Base-by-base conservation (phyloP, 345 rosid species). In the Eucalyptus urophylla region DNA sequence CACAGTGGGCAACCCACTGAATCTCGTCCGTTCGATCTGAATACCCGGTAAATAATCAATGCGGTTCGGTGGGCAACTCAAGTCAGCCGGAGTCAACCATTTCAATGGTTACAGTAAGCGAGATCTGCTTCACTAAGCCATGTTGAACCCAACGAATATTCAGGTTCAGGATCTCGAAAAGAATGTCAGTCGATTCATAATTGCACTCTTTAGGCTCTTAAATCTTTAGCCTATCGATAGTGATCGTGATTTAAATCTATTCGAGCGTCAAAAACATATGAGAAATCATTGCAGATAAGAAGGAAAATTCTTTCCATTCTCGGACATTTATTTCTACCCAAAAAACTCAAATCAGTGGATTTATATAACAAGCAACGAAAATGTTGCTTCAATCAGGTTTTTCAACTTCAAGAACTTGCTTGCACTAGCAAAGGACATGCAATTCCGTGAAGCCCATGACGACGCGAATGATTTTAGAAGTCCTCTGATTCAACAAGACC, bases 361-460 rank as follows among this genome's bases (percentile, higher is more conserved):
- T 27, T 62, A 62, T 62, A 27, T 62, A 27, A 13, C 17, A 62
- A 29, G 72, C 3, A 2, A 29, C 17, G 8, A 29, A 1, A 62
- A 0, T 62, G 33, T 6, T 62, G 72, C 33, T 62, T 0, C 72
- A 62, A 0, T 29, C 72, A 62, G 17, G 1, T 62, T 29, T 62
- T 62, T 62, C 69, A 62, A 29, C 16, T 29, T 62, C 69, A 29
- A 62, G 33, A 62, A 62, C 69, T 29, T 13, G 33, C 31, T 62
- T 2, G 33, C 31, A 27, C 17, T 29, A 62, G 69, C 69, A 62
- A 62, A 29, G 69, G 8, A 27, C 31, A 62, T 6, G 69, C 69
- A 6, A 62, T 13, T 62, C 69, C 33, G 69, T 6, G 69, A 29
- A 62, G 33, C 33, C n/a, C 33, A 29, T 62, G 33, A 62, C 0